Base-by-base conservation (phyloP, 1,284 basidiomycete genomes). In the Leccinum subspadiceum region DNA sequence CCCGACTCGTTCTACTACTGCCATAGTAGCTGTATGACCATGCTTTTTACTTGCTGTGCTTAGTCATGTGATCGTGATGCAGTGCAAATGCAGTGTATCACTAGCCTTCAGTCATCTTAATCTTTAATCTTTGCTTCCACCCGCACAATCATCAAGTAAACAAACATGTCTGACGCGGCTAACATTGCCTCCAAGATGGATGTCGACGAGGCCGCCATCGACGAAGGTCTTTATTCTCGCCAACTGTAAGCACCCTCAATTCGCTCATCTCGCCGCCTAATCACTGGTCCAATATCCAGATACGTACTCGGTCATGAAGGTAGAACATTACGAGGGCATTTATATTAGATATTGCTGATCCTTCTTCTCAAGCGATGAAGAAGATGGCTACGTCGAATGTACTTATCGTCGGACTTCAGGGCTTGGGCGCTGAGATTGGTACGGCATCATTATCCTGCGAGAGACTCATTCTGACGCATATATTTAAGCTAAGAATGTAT, bases 311-410 rank as follows among this genome's bases (percentile, higher is more conserved):
- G 95, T 33, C 94, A 97, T 76, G 95, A 97, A 84, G 95, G 95
- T 94, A 71, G 50, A 51, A 44, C 24, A 17, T 48, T 33, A 31
- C 31, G 29, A 51, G 33, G 35, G 4, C 15, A 15, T 8, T 55
- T 22, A 26, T 22, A 60, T 52, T 59, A 50, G 22, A 62, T 8
- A 4, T 60, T 31, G 17, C 57, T 64, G 29, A 67, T 31, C 4
- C 37, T 46, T 3, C 24, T 49, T 50, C 29, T 24, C 26, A 71
- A 95, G 96, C 96, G 51, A 99, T 99, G 97, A 98, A 98, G 83
- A 92, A 90, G 73, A 99, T 99, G 97, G 96, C 97, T 7, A 83
- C 85, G 29, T 98, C 96, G 59, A 97, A 98, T 73, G 92, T 99
- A 53, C 86, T 99, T 63, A 88, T 99, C 66, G 90, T 98, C 50